Evolutionary conservation across 2,329 filamentous ascomycete genomes (phyloP).

Genomic region (Eurotiales sp.): DNA sequence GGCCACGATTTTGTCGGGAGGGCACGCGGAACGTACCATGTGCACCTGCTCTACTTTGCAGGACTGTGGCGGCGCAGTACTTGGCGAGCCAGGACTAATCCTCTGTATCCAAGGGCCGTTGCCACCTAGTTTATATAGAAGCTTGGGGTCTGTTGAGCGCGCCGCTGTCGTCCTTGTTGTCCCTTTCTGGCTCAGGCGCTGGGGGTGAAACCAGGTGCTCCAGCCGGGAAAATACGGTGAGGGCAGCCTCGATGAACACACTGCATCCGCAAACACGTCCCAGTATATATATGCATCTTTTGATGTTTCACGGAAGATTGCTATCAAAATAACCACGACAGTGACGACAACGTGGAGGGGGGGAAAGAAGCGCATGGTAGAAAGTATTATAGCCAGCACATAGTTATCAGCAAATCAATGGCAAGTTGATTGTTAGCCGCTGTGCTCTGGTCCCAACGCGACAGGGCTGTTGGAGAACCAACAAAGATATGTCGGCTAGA

Average conservation of each 20-base stretch:
- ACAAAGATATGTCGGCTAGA: too few relatives aligned
- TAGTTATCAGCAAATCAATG: too few relatives aligned
- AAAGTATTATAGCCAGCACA: too few relatives aligned
- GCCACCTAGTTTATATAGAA: constrained; percentile 53
- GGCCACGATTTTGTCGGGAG: neutral
- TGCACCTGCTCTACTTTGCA: constrained; percentile 57
- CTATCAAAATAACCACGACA: neutral
- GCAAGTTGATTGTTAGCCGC: too few relatives aligned
- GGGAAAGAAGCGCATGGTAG: neutral
- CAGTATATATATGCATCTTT: too few relatives aligned
- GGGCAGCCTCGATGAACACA: neutral
- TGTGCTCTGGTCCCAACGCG: too few relatives aligned
- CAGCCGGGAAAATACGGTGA: constrained; percentile 16
- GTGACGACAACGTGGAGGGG: neutral
- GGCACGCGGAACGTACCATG: constrained; percentile 41
- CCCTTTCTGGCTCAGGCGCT: neutral
- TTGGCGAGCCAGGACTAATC: constrained; percentile 27
- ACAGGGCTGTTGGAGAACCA: too few relatives aligned
- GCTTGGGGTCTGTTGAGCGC: constrained; percentile 39
- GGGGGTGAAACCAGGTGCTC: constrained; percentile 18
- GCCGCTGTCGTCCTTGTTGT: neutral
- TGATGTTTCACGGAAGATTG: neutral
- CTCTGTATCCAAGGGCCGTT: constrained; percentile 56
- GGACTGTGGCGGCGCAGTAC: constrained; percentile 43
- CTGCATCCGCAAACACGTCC: neutral